phyloP scores from a whole-genome alignment of 805 yeast species.

The Metschnikowia arizonensis region DNA sequence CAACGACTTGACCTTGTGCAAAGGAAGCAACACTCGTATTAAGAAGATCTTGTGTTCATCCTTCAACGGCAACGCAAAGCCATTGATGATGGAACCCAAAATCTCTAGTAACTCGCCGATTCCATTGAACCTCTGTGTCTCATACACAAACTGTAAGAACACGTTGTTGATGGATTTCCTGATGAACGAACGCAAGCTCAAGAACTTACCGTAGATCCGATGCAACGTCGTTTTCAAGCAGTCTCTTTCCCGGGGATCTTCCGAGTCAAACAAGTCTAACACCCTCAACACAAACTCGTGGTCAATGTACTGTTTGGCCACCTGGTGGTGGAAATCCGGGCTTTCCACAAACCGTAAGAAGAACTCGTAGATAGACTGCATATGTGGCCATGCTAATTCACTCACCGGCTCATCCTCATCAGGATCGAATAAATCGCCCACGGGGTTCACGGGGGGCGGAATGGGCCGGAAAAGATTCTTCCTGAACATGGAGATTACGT shows the following conservation, averaged over 20 bases:
- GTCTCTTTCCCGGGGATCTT: slow-evolving; percentile 95
- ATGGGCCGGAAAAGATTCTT: slow-evolving; percentile 89
- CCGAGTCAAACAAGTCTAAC: slow-evolving; percentile 89
- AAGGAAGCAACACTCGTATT: slow-evolving; percentile 79
- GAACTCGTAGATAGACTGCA: slow-evolving; percentile 94
- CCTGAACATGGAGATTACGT: slow-evolving; percentile 86
- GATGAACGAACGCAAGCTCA: slow-evolving; percentile 84
- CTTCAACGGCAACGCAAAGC: slow-evolving; percentile 94
- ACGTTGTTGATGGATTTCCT: slow-evolving; percentile 89
- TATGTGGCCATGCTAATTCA: slow-evolving; percentile 98
- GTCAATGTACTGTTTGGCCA: slow-evolving; percentile 91
- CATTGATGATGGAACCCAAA: slow-evolving; percentile 93
- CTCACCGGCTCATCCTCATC: slow-evolving; percentile 98
- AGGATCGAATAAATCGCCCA: slow-evolving; percentile 94
- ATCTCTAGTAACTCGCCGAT: slow-evolving; percentile 92
- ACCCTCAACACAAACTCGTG: slow-evolving; percentile 79
- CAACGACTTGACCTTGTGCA: slow-evolving; percentile 86
- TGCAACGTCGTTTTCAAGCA: slow-evolving; percentile 92
- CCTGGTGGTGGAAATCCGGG: slow-evolving; percentile 88
- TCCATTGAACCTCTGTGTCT: slow-evolving; percentile 94
- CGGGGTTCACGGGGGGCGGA: slow-evolving; percentile 97
- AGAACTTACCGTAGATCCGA: slow-evolving; percentile 91
- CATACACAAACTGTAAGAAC: slow-evolving; percentile 88
- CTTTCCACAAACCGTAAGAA: slow-evolving; percentile 89
- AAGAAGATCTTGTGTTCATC: slow-evolving; percentile 94